Conservation (phyloP, 1,139 yeast genomes). For the Zygosaccharomyces sapae region DNA sequence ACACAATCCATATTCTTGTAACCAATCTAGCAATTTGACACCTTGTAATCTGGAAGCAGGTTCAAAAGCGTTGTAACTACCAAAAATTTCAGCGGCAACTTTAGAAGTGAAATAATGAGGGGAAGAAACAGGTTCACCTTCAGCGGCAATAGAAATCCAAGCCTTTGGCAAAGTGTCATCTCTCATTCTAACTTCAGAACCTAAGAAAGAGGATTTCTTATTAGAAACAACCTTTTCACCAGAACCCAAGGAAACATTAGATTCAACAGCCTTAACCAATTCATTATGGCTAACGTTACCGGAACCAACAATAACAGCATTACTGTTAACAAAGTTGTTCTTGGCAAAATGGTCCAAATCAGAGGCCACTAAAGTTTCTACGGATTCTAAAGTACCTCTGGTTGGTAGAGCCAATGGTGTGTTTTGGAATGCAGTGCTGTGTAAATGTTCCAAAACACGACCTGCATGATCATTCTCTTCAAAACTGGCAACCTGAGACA, state of each 20-base stretch:
- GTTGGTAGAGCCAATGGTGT: slow-evolving; percentile 73
- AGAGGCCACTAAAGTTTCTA: slow-evolving; percentile 51
- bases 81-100: slow-evolving; percentile 71
- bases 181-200: slow-evolving; percentile 82
- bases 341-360: slow-evolving; percentile 57
- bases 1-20: slow-evolving; percentile 67
- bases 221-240: slow-evolving; percentile 51
- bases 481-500: slow-evolving; percentile 39
- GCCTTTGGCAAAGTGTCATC: slow-evolving; percentile 82
- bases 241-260: slow-evolving; percentile 43
- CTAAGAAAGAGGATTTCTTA: slow-evolving; percentile 56
- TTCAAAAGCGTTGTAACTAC: slow-evolving; percentile 51
- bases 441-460: slow-evolving; percentile 65
- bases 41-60: slow-evolving; percentile 66
- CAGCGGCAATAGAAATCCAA: slow-evolving; percentile 67
- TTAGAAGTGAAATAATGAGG: slow-evolving; percentile 65
- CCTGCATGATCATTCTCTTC: slow-evolving; percentile 38
- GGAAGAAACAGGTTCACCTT: slow-evolving; percentile 62
- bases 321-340: slow-evolving; percentile 56
- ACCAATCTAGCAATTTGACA: slow-evolving; percentile 75
- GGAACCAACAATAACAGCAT: slow-evolving; percentile 65
- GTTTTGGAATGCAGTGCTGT: slow-evolving; percentile 80
- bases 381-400: slow-evolving; percentile 64
- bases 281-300: slow-evolving; percentile 70
- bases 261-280: slow-evolving; percentile 60